These are phyloP conservation scores for Tephrocybe sp. DNA, from an alignment of 768 basidiomycete species.

Conservation along the genomic window DNA sequence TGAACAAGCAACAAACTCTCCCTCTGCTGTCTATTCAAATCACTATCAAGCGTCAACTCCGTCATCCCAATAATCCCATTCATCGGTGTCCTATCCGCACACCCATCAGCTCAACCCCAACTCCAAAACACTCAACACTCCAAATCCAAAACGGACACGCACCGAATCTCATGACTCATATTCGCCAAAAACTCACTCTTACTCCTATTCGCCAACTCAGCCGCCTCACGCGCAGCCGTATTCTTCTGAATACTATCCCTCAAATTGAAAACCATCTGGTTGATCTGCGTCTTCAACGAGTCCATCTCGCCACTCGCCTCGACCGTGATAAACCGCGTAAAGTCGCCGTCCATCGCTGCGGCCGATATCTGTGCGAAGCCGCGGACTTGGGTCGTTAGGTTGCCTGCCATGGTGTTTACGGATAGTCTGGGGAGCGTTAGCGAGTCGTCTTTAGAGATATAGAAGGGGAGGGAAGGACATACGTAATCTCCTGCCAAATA, in stretches of 20 bases:
- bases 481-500: slow-evolving; percentile 99
- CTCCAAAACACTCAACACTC: background rate
- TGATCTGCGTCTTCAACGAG: slow-evolving; percentile 97
- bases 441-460: background rate
- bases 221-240: slow-evolving; percentile 93
- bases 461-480: slow-evolving; percentile 23
- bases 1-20: slow-evolving; percentile 96
- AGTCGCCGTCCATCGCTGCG: slow-evolving; percentile 98
- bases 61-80: slow-evolving; percentile 99
- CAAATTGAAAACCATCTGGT: slow-evolving; percentile 98
- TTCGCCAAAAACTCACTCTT: slow-evolving; percentile 99
- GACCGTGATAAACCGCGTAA: slow-evolving; percentile 98
- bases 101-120: no score
- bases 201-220: slow-evolving; percentile 94
- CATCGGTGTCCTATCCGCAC: slow-evolving; percentile 99
- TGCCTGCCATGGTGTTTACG: slow-evolving; percentile 97
- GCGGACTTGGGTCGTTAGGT: slow-evolving; percentile 96
- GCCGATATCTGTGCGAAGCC: slow-evolving; percentile 99
- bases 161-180: slow-evolving; percentile 97
- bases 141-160: background rate
- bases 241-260: slow-evolving; percentile 98
- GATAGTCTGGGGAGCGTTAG: slow-evolving; percentile 58
- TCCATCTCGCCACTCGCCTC: slow-evolving; percentile 99
- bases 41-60: slow-evolving; percentile 93
- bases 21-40: slow-evolving; percentile 89